These are phyloP conservation scores for Mucor plumbeus DNA, from an alignment of 371 early-diverging fungal species.

Conservation along the genomic window DNA sequence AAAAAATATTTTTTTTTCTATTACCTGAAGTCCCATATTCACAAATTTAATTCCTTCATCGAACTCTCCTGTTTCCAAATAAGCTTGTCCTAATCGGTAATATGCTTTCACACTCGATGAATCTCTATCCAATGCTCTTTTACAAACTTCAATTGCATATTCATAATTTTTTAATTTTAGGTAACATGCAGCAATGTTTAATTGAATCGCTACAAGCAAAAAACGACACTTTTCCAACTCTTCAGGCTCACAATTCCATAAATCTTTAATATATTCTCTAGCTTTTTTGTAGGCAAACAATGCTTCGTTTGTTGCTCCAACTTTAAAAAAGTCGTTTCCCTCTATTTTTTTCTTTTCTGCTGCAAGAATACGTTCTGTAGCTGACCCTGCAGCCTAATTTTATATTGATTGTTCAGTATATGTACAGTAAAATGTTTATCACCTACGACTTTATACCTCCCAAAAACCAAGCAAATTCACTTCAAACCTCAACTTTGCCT, in stretches of 20 bases:
- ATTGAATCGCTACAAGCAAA: constrained; percentile 39
- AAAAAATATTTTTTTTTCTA: neutral
- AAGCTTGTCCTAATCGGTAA: constrained; percentile 67
- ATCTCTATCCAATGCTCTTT: constrained; percentile 60
- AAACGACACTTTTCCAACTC: constrained; percentile 33
- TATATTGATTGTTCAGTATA: neutral
- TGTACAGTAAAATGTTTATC: too few relatives aligned
- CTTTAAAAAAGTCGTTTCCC: constrained; percentile 58
- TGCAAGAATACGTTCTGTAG: constrained; percentile 29
- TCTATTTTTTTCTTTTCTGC: constrained; percentile 60
- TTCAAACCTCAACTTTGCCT: constrained; percentile 59
- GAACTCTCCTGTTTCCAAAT: constrained; percentile 56
- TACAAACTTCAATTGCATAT: constrained; percentile 46
- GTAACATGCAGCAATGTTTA: constrained; percentile 50
- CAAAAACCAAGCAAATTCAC: constrained; percentile 59
- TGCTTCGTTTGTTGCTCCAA: constrained; percentile 35
- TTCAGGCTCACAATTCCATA: constrained; percentile 49
- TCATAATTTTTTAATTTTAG: constrained; percentile 47
- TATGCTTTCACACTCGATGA: constrained; percentile 63
- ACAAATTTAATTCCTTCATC: constrained; percentile 56
- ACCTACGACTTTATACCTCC: constrained; percentile 38
- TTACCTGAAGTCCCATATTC: constrained; percentile 53
- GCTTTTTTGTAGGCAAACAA: constrained; percentile 42
- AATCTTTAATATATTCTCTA: constrained; percentile 42
- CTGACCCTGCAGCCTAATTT: constrained; percentile 29